Evolutionary conservation across 1,284 basidiomycete genomes (phyloP).

Genomic region (Hymenochaete sp.): DNA sequence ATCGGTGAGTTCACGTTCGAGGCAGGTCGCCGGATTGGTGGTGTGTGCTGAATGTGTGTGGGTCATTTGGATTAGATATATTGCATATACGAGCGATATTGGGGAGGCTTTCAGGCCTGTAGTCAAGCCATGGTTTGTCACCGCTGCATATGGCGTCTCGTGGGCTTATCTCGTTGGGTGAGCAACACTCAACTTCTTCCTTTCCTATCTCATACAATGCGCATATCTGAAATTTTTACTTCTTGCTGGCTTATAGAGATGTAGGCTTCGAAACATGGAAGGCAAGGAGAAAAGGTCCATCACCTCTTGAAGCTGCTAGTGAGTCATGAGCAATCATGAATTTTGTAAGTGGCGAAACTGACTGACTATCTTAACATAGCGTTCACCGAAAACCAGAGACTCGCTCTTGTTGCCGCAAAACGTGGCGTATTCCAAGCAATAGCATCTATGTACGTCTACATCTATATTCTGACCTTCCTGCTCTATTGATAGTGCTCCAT

Average conservation of each 20-base stretch:
- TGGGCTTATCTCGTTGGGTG: conserved; percentile 73
- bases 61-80: conserved; percentile 22
- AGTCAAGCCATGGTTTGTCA: conserved; percentile 71
- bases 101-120: conserved; percentile 91
- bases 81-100: conserved; percentile 70
- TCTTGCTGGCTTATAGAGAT: conserved; percentile 46
- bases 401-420: conserved; percentile 66
- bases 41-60: conserved; percentile 49
- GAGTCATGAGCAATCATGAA: no score
- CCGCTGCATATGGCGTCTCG: conserved; percentile 77
- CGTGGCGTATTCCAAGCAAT: conserved; percentile 82
- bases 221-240: neutral
- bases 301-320: conserved; percentile 61
- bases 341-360: no score
- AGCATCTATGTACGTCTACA: conserved; percentile 65
- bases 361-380: no score
- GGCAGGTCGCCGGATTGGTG: no score
- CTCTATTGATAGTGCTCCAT: neutral
- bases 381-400: conserved; percentile 68
- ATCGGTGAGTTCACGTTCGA: no score
- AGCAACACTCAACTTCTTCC: conserved; percentile 13
- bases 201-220: neutral
- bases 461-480: conserved; percentile 8
- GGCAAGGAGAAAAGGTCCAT: conserved; percentile 64
- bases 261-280: conserved; percentile 92